A percentile compares a stretch with the other conserved stretches of the same genome.
These are phyloP conservation scores for Penicillium salamii DNA, from an alignment of 495 filamentous ascomycete species.

Conservation along the genomic window DNA sequence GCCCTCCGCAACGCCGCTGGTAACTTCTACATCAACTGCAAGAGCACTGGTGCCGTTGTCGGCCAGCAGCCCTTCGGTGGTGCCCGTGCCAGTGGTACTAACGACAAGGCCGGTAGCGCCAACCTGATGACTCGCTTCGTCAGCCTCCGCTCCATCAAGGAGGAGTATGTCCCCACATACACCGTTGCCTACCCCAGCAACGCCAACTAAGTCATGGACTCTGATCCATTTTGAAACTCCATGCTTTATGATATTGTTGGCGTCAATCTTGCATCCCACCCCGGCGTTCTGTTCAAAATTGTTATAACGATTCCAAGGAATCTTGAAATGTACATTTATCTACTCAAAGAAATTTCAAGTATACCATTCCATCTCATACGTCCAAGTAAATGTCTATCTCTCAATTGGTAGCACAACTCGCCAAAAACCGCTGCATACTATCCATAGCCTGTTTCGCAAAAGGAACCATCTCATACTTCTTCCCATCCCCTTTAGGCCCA, in stretches of 20 bases:
- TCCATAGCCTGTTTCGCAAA: constrained; percentile 62
- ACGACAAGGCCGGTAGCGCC: constrained; percentile 85
- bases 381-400: not conserved
- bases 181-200: constrained; percentile 83
- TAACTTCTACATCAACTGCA: constrained; percentile 93
- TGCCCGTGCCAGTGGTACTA: constrained; percentile 80
- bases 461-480: constrained; percentile 54
- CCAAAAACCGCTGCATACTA: constrained; percentile 51
- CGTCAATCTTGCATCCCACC: constrained; percentile 24
- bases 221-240: constrained; percentile 1
- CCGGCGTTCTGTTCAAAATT: constrained; percentile 19
- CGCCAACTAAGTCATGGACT: constrained; percentile 24
- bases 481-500: constrained; percentile 54
- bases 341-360: constrained; percentile 5
- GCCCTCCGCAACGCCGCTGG: constrained; percentile 73
- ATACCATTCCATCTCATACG: not conserved
- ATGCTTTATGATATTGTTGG: constrained; percentile 27
- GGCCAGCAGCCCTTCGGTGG: constrained; percentile 93
- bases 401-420: constrained; percentile 35
- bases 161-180: constrained; percentile 72
- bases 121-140: constrained; percentile 77
- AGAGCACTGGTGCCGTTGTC: constrained; percentile 87
- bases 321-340: constrained; percentile 6
- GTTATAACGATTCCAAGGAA: constrained; percentile 2
- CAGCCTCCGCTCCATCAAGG: constrained; percentile 81